Conservation (phyloP, 1,284 basidiomycete genomes). For the Veloporphyrellus conicus region DNA sequence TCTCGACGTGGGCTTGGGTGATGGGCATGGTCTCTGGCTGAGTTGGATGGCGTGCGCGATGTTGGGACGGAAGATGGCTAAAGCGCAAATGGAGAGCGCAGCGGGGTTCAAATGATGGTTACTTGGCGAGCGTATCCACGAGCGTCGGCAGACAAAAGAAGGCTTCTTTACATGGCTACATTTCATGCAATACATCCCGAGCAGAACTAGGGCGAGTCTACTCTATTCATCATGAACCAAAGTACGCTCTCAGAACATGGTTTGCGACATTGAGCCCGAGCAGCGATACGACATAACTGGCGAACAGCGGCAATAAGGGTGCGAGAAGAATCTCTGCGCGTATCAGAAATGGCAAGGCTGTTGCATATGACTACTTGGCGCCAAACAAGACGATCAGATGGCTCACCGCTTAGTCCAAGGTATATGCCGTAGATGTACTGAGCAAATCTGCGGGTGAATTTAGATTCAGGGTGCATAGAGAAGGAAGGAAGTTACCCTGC, state of each 20-base stretch:
- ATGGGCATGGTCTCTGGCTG: constrained; percentile 35
- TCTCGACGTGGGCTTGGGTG: constrained; percentile 56
- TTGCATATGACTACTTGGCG: constrained; percentile 6
- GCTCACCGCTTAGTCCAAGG: constrained; percentile 75
- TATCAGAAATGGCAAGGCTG: constrained; percentile 87
- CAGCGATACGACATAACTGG: constrained; percentile 78
- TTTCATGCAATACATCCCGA: too few relatives aligned
- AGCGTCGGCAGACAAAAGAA: constrained; percentile 4
- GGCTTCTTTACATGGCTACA: constrained; percentile 14
- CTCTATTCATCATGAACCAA: constrained; percentile 49
- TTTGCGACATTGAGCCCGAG: constrained; percentile 87
- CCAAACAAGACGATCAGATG: constrained; percentile 9
- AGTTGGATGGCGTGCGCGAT: constrained; percentile 1
- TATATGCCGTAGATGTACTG: constrained; percentile 92
- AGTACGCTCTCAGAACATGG: constrained; percentile 73
- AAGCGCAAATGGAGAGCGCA: neutral
- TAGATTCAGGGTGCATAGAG: constrained; percentile 1
- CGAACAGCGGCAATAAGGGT: constrained; percentile 80
- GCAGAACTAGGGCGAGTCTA: neutral
- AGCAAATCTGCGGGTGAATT: constrained; percentile 50
- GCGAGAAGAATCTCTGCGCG: constrained; percentile 82
- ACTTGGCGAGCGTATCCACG: constrained; percentile 8
- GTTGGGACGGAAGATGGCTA: constrained; percentile 2
- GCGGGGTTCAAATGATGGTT: constrained; percentile 31
- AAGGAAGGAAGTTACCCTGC: constrained; percentile 55